These are phyloP conservation scores for Theileria annulata DNA, from an alignment of 169 alveolate species.

Conservation along the genomic window DNA sequence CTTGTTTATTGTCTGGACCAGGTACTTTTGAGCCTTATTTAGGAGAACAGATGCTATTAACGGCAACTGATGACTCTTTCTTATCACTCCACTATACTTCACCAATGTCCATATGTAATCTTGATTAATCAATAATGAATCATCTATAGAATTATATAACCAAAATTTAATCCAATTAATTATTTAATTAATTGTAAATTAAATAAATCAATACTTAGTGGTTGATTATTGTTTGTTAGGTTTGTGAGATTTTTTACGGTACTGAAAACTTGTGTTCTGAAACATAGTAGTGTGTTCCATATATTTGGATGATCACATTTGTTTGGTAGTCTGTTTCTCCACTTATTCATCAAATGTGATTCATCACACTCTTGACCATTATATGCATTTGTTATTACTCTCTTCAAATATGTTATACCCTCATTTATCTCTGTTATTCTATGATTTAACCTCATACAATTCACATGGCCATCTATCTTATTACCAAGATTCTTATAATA, in stretches of 20 bases:
- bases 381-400: conserved; percentile 2
- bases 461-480: conserved; percentile 31
- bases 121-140: conserved; percentile 29
- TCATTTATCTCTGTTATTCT: conserved; percentile 42
- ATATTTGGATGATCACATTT: conserved; percentile 64
- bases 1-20: conserved; percentile 16
- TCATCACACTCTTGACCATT: conserved; percentile 16
- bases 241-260: conserved; percentile 13
- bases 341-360: conserved; percentile 48
- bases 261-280: conserved; percentile 70
- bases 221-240: conserved; percentile 3
- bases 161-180: too few relatives aligned
- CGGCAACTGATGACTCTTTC: conserved; percentile 73
- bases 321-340: conserved; percentile 73
- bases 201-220: neutral
- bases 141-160: neutral
- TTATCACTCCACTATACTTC: conserved; percentile 72
- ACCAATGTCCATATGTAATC: conserved; percentile 77
- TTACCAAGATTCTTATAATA: neutral
- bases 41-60: conserved; percentile 69
- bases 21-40: conserved; percentile 70
- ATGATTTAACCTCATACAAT: conserved; percentile 44
- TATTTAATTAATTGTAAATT: too few relatives aligned
- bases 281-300: conserved; percentile 70
- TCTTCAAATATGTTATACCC: conserved; percentile 47